Percentiles rank a stretch among this genome's conserved stretches.
phyloP scores from a whole-genome alignment of 352 stramenopile genomes.

The Pythium coloratum region DNA sequence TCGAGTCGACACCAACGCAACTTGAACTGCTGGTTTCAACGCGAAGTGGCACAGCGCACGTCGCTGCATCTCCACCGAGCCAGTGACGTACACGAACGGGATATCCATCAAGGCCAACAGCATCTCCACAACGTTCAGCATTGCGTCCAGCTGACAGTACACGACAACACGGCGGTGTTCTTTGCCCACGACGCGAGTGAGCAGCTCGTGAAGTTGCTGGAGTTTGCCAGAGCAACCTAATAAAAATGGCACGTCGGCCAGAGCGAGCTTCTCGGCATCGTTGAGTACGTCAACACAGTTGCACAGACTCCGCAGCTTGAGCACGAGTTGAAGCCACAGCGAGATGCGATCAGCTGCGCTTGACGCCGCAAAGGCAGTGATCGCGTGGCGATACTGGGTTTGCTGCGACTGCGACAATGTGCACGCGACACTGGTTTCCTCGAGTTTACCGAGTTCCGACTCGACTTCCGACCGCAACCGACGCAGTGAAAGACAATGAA shows the following conservation, averaged over 20 bases:
- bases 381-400: slow-evolving; percentile 65
- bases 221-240: slow-evolving; percentile 66
- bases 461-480: slow-evolving; percentile 80
- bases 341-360: slow-evolving; percentile 53
- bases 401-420: slow-evolving; percentile 48
- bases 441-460: slow-evolving; percentile 70
- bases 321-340: slow-evolving; percentile 62
- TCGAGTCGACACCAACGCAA: slow-evolving; percentile 73
- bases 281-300: slow-evolving; percentile 81
- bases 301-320: slow-evolving; percentile 70
- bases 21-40: slow-evolving; percentile 48
- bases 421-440: slow-evolving; percentile 80
- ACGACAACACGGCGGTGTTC: slow-evolving; percentile 74
- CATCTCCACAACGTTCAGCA: slow-evolving; percentile 77
- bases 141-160: slow-evolving; percentile 72
- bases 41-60: slow-evolving; percentile 77
- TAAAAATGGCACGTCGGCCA: slow-evolving; percentile 66
- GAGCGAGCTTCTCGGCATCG: slow-evolving; percentile 72
- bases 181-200: slow-evolving; percentile 53
- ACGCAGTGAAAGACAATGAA: slow-evolving; percentile 64
- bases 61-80: slow-evolving; percentile 48
- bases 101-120: slow-evolving; percentile 65
- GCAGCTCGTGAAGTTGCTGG: slow-evolving; percentile 46
- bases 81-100: slow-evolving; percentile 64
- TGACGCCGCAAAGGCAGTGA: slow-evolving; percentile 55